phyloP scores from a whole-genome alignment of 768 basidiomycete species.

The Rhodotorula sphaerocarpa region DNA sequence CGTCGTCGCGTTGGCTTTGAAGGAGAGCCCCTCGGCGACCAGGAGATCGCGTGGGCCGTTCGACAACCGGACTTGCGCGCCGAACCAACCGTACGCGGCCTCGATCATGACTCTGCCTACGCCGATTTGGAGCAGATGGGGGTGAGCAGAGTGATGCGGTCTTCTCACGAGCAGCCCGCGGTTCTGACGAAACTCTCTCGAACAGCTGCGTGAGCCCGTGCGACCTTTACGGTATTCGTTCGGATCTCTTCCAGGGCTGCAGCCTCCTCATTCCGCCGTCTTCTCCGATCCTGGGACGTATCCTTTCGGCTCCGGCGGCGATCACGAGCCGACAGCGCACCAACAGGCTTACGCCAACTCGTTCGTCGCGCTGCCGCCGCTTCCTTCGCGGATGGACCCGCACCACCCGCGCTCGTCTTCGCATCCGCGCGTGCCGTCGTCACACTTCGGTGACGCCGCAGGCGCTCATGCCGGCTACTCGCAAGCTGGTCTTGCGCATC shows the following conservation, averaged over 20 bases:
- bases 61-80: slow-evolving; percentile 32
- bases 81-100: slow-evolving; percentile 17
- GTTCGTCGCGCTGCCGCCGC: slow-evolving; percentile 17
- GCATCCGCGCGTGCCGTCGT: slow-evolving; percentile 7
- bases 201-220: slow-evolving; percentile 34
- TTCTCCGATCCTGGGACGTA: slow-evolving; percentile 17
- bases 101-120: slow-evolving; percentile 33
- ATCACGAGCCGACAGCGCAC: neutral
- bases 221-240: slow-evolving; percentile 21
- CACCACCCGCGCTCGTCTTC: slow-evolving; percentile 12
- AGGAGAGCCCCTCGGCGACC: slow-evolving; percentile 30
- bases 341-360: slow-evolving; percentile 1
- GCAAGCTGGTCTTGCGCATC: neutral
- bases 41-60: slow-evolving; percentile 35
- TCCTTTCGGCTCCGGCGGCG: slow-evolving; percentile 1
- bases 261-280: neutral
- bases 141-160: slow-evolving; percentile 21
- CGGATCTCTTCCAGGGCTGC: slow-evolving; percentile 16
- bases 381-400: neutral
- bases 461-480: neutral
- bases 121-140: slow-evolving; percentile 38
- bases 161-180: neutral
- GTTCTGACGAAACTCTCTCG: neutral
- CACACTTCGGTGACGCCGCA: neutral
- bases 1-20: slow-evolving; percentile 30